These are phyloP conservation scores for Cajanus cajan DNA, from an alignment of 306 rosid genomes.

Conservation along the genomic window DNA sequence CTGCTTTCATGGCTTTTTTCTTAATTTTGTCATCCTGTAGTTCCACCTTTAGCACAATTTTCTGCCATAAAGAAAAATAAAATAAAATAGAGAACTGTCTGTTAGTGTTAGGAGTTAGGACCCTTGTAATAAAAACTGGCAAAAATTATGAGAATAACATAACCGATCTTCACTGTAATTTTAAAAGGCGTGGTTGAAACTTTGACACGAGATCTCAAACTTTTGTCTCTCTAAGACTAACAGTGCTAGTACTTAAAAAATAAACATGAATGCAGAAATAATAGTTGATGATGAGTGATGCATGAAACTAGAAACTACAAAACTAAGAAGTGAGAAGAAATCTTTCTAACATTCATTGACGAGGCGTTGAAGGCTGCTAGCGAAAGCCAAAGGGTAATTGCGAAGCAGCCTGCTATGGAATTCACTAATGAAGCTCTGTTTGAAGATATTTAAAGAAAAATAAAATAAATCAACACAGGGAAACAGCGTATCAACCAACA, in stretches of 20 bases:
- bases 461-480: neutral
- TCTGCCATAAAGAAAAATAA: slow-evolving; percentile 38
- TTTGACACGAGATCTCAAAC: neutral
- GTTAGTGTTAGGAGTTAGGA: neutral
- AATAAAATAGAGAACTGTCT: neutral
- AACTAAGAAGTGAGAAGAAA: neutral
- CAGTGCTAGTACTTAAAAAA: neutral
- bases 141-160: neutral
- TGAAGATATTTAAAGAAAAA: slow-evolving; percentile 15
- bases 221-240: neutral
- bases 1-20: slow-evolving; percentile 59
- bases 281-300: neutral
- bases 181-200: neutral
- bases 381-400: neutral
- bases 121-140: neutral
- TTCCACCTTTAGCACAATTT: slow-evolving; percentile 52
- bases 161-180: neutral
- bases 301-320: neutral
- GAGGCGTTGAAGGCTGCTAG: neutral
- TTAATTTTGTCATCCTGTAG: slow-evolving; percentile 42
- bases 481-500: too few relatives aligned
- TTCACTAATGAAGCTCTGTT: neutral
- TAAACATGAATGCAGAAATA: neutral
- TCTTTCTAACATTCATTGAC: slow-evolving; percentile 23
- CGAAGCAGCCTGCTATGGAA: too few relatives aligned